phyloP scores from a whole-genome alignment of 139 green algal species.

The Coelastrella sp. region DNA sequence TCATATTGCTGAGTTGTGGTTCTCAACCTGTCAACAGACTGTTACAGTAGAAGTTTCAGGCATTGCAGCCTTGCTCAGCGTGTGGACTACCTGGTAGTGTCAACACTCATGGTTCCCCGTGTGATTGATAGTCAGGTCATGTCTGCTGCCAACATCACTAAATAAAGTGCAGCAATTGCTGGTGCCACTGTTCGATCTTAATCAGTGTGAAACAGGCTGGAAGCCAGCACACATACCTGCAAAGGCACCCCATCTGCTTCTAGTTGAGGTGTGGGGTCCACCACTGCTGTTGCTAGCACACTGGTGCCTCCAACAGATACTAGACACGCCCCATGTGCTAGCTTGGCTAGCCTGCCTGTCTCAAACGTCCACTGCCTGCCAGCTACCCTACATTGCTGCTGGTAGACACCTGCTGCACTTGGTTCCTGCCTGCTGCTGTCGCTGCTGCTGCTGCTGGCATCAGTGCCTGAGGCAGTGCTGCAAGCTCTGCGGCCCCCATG shows the following conservation, averaged over 20 bases:
- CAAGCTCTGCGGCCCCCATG: no score
- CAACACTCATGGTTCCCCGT: no score
- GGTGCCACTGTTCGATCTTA: no score
- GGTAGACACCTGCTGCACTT: background rate
- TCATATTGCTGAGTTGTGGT: no score
- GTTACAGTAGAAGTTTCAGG: no score
- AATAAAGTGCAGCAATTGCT: background rate
- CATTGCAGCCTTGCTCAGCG: no score
- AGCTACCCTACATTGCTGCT: constrained; percentile 19
- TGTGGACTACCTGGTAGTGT: no score
- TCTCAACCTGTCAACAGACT: no score
- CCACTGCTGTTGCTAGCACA: constrained; percentile 75
- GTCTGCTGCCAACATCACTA: background rate
- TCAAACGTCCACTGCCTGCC: constrained; percentile 69
- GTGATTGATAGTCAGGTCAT: no score
- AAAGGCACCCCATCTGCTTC: constrained; percentile 53
- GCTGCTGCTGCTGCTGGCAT: constrained; percentile 31
- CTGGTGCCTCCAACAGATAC: constrained; percentile 63
- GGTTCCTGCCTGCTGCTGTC: background rate
- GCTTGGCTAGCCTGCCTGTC: constrained; percentile 72
- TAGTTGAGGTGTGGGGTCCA: constrained; percentile 35
- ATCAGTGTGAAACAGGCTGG: background rate
- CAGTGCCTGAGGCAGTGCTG: background rate
- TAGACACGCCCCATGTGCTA: constrained; percentile 75
- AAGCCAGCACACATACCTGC: constrained; percentile 41